Percentiles rank a stretch among this genome's conserved stretches.
Evolutionary conservation across 768 basidiomycete genomes (phyloP).

Genomic region (Austroboletus eburneus): DNA sequence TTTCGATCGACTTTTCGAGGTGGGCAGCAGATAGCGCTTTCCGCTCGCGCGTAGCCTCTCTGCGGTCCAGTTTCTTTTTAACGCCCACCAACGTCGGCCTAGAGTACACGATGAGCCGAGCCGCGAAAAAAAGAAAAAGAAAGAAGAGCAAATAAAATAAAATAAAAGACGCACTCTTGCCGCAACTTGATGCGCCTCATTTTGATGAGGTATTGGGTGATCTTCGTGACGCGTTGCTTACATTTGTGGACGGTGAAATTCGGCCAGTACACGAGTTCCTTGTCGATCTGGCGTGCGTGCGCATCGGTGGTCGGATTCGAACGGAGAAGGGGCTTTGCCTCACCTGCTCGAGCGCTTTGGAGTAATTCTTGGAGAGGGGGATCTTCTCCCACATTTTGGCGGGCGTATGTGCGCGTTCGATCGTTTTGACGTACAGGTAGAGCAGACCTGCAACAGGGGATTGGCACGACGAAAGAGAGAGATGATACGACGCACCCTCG

Average conservation of each 20-base stretch:
- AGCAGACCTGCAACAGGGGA: slow-evolving; percentile 50
- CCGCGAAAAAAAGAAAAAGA: not conserved
- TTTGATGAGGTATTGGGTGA: slow-evolving; percentile 98
- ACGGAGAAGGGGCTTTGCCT: slow-evolving; percentile 12
- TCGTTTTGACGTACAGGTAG: slow-evolving; percentile 96
- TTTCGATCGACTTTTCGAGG: slow-evolving; percentile 92
- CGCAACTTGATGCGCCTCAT: slow-evolving; percentile 88
- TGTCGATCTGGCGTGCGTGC: slow-evolving; percentile 75
- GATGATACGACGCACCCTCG: slow-evolving; percentile 56
- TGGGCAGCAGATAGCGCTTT: slow-evolving; percentile 96
- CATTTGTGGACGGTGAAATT: slow-evolving; percentile 97
- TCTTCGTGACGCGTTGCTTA: slow-evolving; percentile 98
- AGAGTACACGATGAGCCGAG: not conserved
- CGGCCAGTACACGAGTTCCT: slow-evolving; percentile 96
- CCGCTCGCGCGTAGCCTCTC: slow-evolving; percentile 88
- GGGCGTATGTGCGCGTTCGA: slow-evolving; percentile 94
- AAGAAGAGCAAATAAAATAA: not conserved
- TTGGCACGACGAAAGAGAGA: not conserved
- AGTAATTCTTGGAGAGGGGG: slow-evolving; percentile 89
- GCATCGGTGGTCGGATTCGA: not conserved
- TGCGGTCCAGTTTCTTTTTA: slow-evolving; percentile 94
- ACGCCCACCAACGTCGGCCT: slow-evolving; percentile 93
- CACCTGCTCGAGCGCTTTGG: slow-evolving; percentile 93
- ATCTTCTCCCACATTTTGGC: slow-evolving; percentile 98
- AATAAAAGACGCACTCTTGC: slow-evolving; percentile 66